These are phyloP conservation scores for Ulmus americana DNA, from an alignment of 331 rosid genomes.

Conservation along the genomic window DNA sequence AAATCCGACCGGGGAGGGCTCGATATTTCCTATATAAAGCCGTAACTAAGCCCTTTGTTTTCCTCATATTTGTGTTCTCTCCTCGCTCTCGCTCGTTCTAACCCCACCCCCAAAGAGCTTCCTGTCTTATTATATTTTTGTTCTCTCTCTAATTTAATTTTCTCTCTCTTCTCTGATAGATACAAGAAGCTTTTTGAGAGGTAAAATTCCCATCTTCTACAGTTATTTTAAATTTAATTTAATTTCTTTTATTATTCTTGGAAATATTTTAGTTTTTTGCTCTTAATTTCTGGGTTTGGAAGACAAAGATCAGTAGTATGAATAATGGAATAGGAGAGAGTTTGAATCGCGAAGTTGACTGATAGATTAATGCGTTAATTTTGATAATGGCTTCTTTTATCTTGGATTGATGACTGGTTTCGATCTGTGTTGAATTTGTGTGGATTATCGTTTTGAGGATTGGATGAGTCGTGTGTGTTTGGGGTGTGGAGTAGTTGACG, in stretches of 20 bases:
- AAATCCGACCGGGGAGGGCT: constrained; percentile 31
- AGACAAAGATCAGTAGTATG: constrained; percentile 21
- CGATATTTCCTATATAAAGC: constrained; percentile 82
- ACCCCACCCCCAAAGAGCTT: constrained; percentile 16
- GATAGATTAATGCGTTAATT: constrained; percentile 33
- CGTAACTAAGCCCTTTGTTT: constrained; percentile 44
- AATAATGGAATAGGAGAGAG: constrained; percentile 31
- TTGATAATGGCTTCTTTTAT: constrained; percentile 13
- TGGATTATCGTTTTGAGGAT: constrained; percentile 30
- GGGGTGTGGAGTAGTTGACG: constrained; percentile 9
- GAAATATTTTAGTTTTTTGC: neutral
- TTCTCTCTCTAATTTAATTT: neutral
- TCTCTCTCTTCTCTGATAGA: neutral
- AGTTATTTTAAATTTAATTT: neutral
- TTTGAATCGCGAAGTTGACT: constrained; percentile 42
- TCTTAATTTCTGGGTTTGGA: neutral
- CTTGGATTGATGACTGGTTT: constrained; percentile 21
- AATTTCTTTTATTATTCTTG: neutral
- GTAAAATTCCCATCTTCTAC: constrained; percentile 28
- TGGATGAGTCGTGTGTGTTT: constrained; percentile 9
- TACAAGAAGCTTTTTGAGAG: constrained; percentile 20
- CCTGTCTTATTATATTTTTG: neutral
- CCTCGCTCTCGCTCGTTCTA: constrained; percentile 21
- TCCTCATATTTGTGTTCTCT: constrained; percentile 43
- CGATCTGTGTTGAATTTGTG: constrained; percentile 35